Evolutionary conservation across 192 early-diverging fungal genomes (phyloP).

Genomic region (Backusella macrospora): DNA sequence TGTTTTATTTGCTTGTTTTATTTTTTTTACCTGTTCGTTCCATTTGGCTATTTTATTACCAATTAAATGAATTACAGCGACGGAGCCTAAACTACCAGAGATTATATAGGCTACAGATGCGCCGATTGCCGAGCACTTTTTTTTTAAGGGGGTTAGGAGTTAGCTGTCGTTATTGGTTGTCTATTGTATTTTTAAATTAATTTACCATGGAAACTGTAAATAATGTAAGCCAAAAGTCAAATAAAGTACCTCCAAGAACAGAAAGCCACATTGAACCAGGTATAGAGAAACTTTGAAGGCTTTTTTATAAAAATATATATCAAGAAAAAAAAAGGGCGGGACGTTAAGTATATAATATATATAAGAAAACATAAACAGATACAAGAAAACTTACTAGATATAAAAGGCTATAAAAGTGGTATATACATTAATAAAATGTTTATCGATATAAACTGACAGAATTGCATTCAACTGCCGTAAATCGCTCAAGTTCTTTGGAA

Average conservation of each 20-base stretch:
- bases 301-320: no score
- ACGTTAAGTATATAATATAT: not conserved
- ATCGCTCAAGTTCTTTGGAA: constrained; percentile 56
- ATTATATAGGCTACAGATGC: constrained; percentile 55
- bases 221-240: constrained; percentile 54
- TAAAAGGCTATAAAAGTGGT: constrained; percentile 50
- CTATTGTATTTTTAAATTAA: not conserved
- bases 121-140: constrained; percentile 57
- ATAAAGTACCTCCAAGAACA: constrained; percentile 58
- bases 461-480: constrained; percentile 50
- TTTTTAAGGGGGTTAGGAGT: not conserved
- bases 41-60: constrained; percentile 47
- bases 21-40: constrained; percentile 50
- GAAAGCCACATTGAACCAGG: constrained; percentile 68
- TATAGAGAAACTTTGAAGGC: constrained; percentile 62
- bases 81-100: constrained; percentile 51
- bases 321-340: not conserved
- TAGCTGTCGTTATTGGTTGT: no score
- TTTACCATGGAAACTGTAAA: constrained; percentile 52
- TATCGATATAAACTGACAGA: constrained; percentile 51
- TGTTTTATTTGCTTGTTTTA: no score
- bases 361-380: not conserved
- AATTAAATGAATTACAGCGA: constrained; percentile 51
- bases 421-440: constrained; percentile 54
- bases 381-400: constrained; percentile 53